A percentile compares a stretch with the other conserved stretches of the same genome.
These are phyloP conservation scores for Backusella australiensis DNA, from an alignment of 192 early-diverging fungal genomes.

Conservation along the genomic window DNA sequence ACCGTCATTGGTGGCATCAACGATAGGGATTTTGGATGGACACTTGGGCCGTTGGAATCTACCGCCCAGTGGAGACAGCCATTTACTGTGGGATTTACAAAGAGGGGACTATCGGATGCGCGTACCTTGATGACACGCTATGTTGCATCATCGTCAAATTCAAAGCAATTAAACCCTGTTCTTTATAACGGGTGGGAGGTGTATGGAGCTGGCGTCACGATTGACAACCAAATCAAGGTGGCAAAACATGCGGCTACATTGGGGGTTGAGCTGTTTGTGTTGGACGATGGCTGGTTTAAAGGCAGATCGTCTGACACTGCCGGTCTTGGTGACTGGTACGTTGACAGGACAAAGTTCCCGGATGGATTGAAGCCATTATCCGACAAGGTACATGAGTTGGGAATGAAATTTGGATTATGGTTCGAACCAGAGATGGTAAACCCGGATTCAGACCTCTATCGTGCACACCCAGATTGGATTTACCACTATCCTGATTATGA, in stretches of 20 bases:
- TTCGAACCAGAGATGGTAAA: slow-evolving; percentile 32
- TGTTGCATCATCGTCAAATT: neutral
- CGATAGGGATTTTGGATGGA: slow-evolving; percentile 16
- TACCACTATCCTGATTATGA: slow-evolving; percentile 21
- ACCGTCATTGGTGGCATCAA: slow-evolving; percentile 14
- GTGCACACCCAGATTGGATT: slow-evolving; percentile 26
- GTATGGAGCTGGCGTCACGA: neutral
- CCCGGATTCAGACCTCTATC: slow-evolving; percentile 19
- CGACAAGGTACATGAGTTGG: slow-evolving; percentile 16
- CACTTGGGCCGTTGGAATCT: slow-evolving; percentile 1
- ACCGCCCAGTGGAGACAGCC: neutral
- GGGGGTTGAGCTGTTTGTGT: slow-evolving; percentile 22
- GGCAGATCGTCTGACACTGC: slow-evolving; percentile 13
- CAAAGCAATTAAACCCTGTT: slow-evolving; percentile 3
- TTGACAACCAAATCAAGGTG: neutral
- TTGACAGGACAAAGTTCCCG: slow-evolving; percentile 20
- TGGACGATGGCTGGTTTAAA: slow-evolving; percentile 31
- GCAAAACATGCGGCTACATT: slow-evolving; percentile 6
- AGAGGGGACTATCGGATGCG: slow-evolving; percentile 7
- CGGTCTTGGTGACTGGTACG: slow-evolving; percentile 27
- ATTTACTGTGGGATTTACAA: slow-evolving; percentile 17
- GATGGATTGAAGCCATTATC: slow-evolving; percentile 19
- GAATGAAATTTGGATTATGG: slow-evolving; percentile 30
- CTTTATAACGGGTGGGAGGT: slow-evolving; percentile 29
- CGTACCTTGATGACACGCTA: slow-evolving; percentile 4